These are phyloP conservation scores for Sordariomycetes sp. DNA, from an alignment of 2,329 filamentous ascomycete species.

Conservation along the genomic window DNA sequence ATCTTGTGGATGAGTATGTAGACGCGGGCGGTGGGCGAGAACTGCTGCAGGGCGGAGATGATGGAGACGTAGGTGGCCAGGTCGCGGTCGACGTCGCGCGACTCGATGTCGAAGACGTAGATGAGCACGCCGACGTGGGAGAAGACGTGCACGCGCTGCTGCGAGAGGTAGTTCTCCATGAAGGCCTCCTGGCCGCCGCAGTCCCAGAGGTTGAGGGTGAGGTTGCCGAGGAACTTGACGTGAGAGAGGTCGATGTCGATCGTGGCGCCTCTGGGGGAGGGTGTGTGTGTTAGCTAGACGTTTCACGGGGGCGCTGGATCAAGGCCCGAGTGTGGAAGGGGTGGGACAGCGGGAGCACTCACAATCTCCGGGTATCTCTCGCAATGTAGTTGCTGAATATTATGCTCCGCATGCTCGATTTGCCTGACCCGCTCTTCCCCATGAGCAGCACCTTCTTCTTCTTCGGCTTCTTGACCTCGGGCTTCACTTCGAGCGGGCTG, in stretches of 20 bases:
- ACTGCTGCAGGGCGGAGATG: slow-evolving; percentile 79
- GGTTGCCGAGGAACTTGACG: slow-evolving; percentile 96
- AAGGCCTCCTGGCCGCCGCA: slow-evolving; percentile 98
- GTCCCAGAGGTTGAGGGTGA: slow-evolving; percentile 97
- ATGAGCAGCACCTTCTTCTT: slow-evolving; percentile 82
- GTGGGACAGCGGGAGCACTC: slow-evolving; percentile 14
- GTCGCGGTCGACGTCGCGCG: slow-evolving; percentile 85
- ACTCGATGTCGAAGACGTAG: slow-evolving; percentile 98
- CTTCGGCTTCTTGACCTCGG: slow-evolving; percentile 56
- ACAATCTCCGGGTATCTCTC: slow-evolving; percentile 81
- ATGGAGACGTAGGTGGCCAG: slow-evolving; percentile 87
- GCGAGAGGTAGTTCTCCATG: slow-evolving; percentile 95
- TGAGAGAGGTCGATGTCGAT: slow-evolving; percentile 98
- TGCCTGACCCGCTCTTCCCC: slow-evolving; percentile 96
- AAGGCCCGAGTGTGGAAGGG: background rate
- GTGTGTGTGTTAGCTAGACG: background rate
- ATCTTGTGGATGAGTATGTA: slow-evolving; percentile 98
- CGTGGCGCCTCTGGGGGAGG: slow-evolving; percentile 58
- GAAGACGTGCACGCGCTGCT: slow-evolving; percentile 94
- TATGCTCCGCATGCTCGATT: slow-evolving; percentile 96
- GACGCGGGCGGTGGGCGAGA: slow-evolving; percentile 68
- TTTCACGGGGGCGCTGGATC: background rate
- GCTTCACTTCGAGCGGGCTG: background rate
- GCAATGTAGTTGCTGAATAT: slow-evolving; percentile 99
- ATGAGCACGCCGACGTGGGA: slow-evolving; percentile 93